phyloP scores from a whole-genome alignment of 2,329 filamentous ascomycete genomes.

The Pyricularia sp. region DNA sequence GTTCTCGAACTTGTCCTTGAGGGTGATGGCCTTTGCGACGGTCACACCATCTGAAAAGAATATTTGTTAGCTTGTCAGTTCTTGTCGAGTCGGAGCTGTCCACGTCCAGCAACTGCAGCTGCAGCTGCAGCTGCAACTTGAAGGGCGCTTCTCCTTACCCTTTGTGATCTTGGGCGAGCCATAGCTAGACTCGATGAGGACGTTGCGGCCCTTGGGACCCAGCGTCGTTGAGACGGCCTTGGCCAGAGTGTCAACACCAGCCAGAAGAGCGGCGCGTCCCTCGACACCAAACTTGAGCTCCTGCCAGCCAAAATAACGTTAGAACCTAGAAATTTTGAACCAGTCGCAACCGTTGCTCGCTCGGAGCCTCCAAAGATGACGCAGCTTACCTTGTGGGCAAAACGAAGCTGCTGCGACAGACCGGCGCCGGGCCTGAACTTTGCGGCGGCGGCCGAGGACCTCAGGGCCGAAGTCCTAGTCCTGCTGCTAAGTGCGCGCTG shows the following conservation, averaged over 20 bases:
- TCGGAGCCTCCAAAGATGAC: not conserved
- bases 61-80: not conserved
- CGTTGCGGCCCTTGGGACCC: conserved; percentile 96
- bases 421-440: conserved; percentile 56
- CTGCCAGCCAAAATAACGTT: conserved; percentile 33
- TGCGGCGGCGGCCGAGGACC: conserved; percentile 48
- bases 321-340: not conserved
- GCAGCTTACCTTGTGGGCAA: conserved; percentile 82
- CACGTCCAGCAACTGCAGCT: no score
- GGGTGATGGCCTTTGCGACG: conserved; percentile 78
- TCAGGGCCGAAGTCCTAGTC: conserved; percentile 71
- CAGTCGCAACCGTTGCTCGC: not conserved
- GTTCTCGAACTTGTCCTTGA: conserved; percentile 99
- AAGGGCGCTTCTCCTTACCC: conserved; percentile 47
- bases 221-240: conserved; percentile 94
- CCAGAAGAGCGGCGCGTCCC: conserved; percentile 76
- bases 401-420: conserved; percentile 82
- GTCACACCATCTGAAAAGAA: conserved; percentile 65
- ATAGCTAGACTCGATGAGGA: conserved; percentile 96
- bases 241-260: conserved; percentile 93
- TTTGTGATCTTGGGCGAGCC: conserved; percentile 99
- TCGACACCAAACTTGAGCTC: conserved; percentile 99
- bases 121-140: not conserved
- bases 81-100: no score
- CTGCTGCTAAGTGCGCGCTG: conserved; percentile 86